These are phyloP conservation scores for Neurospora sp. DNA, from an alignment of 495 filamentous ascomycete genomes.

Conservation along the genomic window DNA sequence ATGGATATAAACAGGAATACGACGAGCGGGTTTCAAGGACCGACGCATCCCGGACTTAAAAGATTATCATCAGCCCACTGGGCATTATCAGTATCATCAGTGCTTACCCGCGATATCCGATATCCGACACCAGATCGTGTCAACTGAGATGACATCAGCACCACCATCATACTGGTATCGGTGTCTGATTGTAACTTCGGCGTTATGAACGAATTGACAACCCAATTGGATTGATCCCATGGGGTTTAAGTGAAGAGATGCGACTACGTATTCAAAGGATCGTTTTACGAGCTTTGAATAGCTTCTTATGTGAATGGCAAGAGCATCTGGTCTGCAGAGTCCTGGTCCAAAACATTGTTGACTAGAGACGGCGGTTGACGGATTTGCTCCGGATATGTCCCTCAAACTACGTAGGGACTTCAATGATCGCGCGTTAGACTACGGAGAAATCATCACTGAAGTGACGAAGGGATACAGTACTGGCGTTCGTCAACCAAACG, in stretches of 20 bases:
- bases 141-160: background rate
- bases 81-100: background rate
- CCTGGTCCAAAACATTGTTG: no score
- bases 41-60: background rate
- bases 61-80: background rate
- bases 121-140: background rate
- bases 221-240: no score
- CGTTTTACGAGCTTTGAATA: background rate
- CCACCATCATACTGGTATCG: background rate
- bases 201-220: background rate
- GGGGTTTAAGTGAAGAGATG: no score
- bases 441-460: no score
- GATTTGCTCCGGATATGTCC: no score
- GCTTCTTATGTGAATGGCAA: background rate
- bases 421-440: background rate
- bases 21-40: background rate
- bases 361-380: no score
- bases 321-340: background rate
- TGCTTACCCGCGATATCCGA: background rate
- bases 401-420: background rate
- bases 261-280: no score
- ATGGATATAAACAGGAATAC: background rate
- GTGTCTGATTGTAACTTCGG: background rate
- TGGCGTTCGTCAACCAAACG: background rate
- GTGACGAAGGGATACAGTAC: background rate